Conservation (phyloP, 2,329 filamentous ascomycete genomes). For the Cryphonectria naterciae region DNA sequence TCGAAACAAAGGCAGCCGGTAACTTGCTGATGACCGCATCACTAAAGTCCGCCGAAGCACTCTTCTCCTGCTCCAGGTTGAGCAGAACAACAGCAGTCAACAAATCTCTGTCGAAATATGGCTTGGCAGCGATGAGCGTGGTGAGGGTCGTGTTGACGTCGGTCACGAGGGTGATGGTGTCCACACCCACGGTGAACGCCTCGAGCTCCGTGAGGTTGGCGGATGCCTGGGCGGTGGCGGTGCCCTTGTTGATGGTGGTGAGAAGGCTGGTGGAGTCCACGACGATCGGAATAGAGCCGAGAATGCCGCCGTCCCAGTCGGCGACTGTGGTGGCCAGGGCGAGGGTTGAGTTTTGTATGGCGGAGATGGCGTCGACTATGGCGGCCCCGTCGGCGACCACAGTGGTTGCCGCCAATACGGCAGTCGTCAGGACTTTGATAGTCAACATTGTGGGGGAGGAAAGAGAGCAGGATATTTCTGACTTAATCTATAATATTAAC, state of each 20-base stretch:
- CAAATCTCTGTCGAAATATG: conserved; percentile 48
- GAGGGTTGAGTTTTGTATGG: conserved; percentile 40
- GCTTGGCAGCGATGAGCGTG: conserved; percentile 45
- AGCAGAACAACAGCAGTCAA: conserved; percentile 48
- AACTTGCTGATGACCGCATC: conserved; percentile 46
- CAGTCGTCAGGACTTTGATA: conserved; percentile 13
- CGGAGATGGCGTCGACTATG: conserved; percentile 42
- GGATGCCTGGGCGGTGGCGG: conserved; percentile 42
- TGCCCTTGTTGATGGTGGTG: conserved; percentile 44
- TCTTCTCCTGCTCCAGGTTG: conserved; percentile 46
- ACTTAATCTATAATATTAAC: background rate
- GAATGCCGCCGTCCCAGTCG: conserved; percentile 44
- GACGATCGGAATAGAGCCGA: conserved; percentile 47
- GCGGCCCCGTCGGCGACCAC: conserved; percentile 40
- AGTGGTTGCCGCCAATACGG: conserved; percentile 16
- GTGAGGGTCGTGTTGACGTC: conserved; percentile 45
- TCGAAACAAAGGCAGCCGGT: conserved; percentile 38
- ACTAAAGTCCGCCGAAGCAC: conserved; percentile 45
- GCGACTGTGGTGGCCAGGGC: conserved; percentile 41
- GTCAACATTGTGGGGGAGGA: conserved; percentile 13
- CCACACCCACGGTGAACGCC: conserved; percentile 44
- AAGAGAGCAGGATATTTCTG: background rate
- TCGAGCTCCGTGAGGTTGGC: conserved; percentile 44
- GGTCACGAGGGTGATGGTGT: conserved; percentile 41
- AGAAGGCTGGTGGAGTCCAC: conserved; percentile 45